phyloP scores from a whole-genome alignment of 2,329 filamentous ascomycete genomes.

The Dactylella cylindrospora region DNA sequence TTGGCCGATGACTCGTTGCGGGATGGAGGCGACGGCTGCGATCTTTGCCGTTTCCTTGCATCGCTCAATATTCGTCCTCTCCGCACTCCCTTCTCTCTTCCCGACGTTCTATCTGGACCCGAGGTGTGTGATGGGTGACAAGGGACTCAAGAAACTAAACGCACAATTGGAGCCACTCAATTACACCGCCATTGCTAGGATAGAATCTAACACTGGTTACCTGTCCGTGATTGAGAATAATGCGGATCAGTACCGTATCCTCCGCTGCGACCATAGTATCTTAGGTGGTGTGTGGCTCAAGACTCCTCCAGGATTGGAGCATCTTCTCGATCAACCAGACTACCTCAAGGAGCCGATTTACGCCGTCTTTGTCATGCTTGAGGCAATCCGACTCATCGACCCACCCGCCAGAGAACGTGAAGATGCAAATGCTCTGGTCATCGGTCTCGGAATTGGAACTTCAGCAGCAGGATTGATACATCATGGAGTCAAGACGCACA shows the following conservation, averaged over 20 bases:
- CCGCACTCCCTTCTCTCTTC: constrained; percentile 70
- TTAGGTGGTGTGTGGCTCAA: constrained; percentile 87
- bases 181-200: constrained; percentile 75
- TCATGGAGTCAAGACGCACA: constrained; percentile 87
- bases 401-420: constrained; percentile 58
- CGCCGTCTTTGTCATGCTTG: constrained; percentile 91
- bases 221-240: constrained; percentile 82
- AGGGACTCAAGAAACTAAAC: constrained; percentile 59
- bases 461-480: constrained; percentile 81
- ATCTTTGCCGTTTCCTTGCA: constrained; percentile 54
- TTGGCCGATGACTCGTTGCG: constrained; percentile 39
- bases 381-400: constrained; percentile 81
- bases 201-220: constrained; percentile 87
- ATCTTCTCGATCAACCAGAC: constrained; percentile 52
- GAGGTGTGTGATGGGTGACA: constrained; percentile 51
- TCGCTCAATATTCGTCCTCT: constrained; percentile 68
- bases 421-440: constrained; percentile 77
- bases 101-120: constrained; percentile 72
- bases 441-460: constrained; percentile 90
- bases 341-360: constrained; percentile 81
- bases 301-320: constrained; percentile 54
- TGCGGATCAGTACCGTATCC: constrained; percentile 70
- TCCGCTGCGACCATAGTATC: constrained; percentile 92
- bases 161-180: constrained; percentile 64
- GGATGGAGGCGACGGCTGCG: constrained; percentile 37